phyloP scores from a whole-genome alignment of 805 yeast genomes.

The Ogataea ramenticola region DNA sequence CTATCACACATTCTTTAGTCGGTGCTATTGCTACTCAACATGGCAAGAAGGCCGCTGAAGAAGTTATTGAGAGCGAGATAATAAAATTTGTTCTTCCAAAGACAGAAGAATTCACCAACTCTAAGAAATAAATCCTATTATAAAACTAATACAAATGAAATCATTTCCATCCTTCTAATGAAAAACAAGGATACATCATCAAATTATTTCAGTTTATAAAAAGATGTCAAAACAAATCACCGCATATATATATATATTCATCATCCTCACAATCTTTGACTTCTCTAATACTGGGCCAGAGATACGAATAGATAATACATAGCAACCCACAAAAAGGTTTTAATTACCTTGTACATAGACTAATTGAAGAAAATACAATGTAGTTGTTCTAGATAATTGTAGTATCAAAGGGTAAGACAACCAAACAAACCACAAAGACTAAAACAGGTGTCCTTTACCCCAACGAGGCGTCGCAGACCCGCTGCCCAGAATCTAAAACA shows the following conservation, averaged over 20 bases:
- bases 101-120: neutral
- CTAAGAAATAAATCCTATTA: too few relatives aligned
- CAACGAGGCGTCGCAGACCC: too few relatives aligned
- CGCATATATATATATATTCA: neutral
- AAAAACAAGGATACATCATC: too few relatives aligned
- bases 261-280: neutral
- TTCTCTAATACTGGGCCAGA: neutral
- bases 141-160: too few relatives aligned
- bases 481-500: too few relatives aligned
- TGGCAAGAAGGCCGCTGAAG: slow-evolving; percentile 53
- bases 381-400: too few relatives aligned
- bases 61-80: slow-evolving; percentile 48
- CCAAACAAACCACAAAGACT: too few relatives aligned
- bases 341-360: neutral
- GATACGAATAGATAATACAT: neutral
- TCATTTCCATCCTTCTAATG: too few relatives aligned
- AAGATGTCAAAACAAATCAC: neutral
- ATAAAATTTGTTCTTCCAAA: slow-evolving; percentile 14
- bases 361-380: neutral
- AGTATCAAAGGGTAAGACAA: too few relatives aligned
- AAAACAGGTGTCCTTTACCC: too few relatives aligned
- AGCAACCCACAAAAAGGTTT: neutral
- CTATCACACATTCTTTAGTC: slow-evolving; percentile 38
- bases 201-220: too few relatives aligned
- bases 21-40: slow-evolving; percentile 62